Evolutionary conservation across 805 yeast species (phyloP).

Genomic region (Saccharomyces eubayanus): DNA sequence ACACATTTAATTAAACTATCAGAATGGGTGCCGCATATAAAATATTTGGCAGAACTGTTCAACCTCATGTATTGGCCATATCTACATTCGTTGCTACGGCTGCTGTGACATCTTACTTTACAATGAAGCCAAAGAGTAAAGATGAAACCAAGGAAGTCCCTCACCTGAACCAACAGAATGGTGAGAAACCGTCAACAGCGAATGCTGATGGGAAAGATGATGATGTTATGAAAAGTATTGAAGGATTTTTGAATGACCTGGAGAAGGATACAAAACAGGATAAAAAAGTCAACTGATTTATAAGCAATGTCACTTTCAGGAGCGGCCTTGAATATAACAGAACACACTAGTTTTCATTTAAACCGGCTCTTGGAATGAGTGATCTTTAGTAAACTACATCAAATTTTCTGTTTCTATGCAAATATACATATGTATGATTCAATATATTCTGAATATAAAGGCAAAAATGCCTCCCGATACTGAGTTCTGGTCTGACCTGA

Average conservation of each 20-base stretch:
- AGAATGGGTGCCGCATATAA: constrained; percentile 46
- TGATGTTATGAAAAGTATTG: constrained; percentile 9
- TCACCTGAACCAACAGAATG: neutral
- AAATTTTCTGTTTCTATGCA: neutral
- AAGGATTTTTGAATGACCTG: constrained; percentile 20
- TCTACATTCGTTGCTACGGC: constrained; percentile 41
- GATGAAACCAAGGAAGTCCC: neutral
- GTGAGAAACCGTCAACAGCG: neutral
- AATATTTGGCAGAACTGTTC: constrained; percentile 76
- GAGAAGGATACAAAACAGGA: constrained; percentile 10
- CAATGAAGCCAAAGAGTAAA: neutral
- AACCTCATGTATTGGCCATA: constrained; percentile 76
- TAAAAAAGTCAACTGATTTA: neutral
- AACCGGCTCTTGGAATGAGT: neutral
- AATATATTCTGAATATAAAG: neutral
- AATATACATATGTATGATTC: neutral
- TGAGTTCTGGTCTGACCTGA: too few relatives aligned
- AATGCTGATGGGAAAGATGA: neutral
- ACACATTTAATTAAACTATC: neutral
- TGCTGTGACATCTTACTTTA: constrained; percentile 14
- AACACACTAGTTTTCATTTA: too few relatives aligned
- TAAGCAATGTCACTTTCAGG: neutral
- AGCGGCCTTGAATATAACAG: too few relatives aligned
- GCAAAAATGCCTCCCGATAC: neutral
- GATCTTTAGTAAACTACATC: neutral